Conservation (phyloP, 345 rosid species). For the Erucastrum elatum region DNA sequence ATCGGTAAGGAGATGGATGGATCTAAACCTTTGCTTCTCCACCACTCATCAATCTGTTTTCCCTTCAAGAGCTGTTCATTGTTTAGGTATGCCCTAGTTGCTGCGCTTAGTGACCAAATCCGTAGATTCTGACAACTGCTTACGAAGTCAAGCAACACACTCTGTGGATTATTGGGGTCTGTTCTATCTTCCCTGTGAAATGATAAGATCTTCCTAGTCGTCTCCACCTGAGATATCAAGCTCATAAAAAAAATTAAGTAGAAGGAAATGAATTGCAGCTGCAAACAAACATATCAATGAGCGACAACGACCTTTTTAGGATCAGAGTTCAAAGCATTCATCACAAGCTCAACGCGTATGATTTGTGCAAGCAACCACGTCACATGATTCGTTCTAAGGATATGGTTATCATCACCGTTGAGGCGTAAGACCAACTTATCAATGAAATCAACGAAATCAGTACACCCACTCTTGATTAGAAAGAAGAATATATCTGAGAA, state of each 20-base stretch:
- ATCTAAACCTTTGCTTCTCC: slow-evolving; percentile 83
- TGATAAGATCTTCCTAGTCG: slow-evolving; percentile 80
- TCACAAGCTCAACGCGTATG: slow-evolving; percentile 81
- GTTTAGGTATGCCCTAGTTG: slow-evolving; percentile 85
- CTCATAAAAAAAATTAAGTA: slow-evolving; percentile 7
- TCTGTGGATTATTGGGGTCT: slow-evolving; percentile 91
- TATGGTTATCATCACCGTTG: slow-evolving; percentile 62
- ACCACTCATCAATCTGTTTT: slow-evolving; percentile 99
- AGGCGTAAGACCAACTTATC: slow-evolving; percentile 84
- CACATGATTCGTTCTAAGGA: slow-evolving; percentile 96
- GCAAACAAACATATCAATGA: slow-evolving; percentile 1
- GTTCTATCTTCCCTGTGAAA: slow-evolving; percentile 96
- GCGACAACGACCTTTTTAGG: slow-evolving; percentile 66
- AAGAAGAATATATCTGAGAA: slow-evolving; percentile 90
- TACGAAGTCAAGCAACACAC: slow-evolving; percentile 92
- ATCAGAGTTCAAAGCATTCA: slow-evolving; percentile 74
- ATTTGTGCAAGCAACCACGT: slow-evolving; percentile 95
- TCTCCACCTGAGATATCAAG: slow-evolving; percentile 66
- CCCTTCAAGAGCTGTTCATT: slow-evolving; percentile 92
- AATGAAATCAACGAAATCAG: slow-evolving; percentile 94
- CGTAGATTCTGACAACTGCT: slow-evolving; percentile 96
- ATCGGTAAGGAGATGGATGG: background rate
- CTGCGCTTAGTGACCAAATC: slow-evolving; percentile 86
- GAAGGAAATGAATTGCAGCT: slow-evolving; percentile 9
- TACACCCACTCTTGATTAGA: slow-evolving; percentile 88